phyloP scores from a whole-genome alignment of 1,284 basidiomycete species.

The Irpex sp. region DNA sequence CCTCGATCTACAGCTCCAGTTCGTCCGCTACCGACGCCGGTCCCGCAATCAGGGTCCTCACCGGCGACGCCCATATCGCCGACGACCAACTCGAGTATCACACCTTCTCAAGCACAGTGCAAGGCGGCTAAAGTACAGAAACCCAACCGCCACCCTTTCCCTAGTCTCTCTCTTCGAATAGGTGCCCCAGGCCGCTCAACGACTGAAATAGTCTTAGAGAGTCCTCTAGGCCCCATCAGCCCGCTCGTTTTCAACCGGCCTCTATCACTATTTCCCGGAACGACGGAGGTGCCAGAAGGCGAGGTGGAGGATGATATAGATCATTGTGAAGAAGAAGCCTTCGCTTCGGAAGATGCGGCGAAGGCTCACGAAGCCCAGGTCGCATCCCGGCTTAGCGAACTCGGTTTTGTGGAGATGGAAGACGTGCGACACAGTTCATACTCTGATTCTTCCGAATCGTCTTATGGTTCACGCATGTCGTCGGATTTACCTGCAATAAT shows the following conservation, averaged over 20 bases:
- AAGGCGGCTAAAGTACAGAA: neutral
- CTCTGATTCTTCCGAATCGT: neutral
- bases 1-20: neutral
- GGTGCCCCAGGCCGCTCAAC: slow-evolving; percentile 1
- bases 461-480: neutral
- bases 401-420: slow-evolving; percentile 13
- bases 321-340: neutral
- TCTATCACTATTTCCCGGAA: neutral
- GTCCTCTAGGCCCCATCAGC: slow-evolving; percentile 4
- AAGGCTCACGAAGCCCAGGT: slow-evolving; percentile 5
- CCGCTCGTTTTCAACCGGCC: slow-evolving; percentile 10
- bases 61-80: neutral
- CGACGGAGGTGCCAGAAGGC: neutral
- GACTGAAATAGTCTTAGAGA: slow-evolving; percentile 9
- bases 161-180: slow-evolving; percentile 4
- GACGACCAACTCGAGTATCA: neutral
- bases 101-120: neutral
- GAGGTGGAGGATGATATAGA: neutral
- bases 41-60: neutral
- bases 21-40: neutral
- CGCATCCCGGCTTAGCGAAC: slow-evolving; percentile 11
- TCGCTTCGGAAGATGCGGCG: neutral
- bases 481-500: neutral
- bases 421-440: neutral
- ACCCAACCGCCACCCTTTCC: neutral